These are phyloP conservation scores for Auricularia sp. DNA, from an alignment of 768 basidiomycete species.

Conservation along the genomic window DNA sequence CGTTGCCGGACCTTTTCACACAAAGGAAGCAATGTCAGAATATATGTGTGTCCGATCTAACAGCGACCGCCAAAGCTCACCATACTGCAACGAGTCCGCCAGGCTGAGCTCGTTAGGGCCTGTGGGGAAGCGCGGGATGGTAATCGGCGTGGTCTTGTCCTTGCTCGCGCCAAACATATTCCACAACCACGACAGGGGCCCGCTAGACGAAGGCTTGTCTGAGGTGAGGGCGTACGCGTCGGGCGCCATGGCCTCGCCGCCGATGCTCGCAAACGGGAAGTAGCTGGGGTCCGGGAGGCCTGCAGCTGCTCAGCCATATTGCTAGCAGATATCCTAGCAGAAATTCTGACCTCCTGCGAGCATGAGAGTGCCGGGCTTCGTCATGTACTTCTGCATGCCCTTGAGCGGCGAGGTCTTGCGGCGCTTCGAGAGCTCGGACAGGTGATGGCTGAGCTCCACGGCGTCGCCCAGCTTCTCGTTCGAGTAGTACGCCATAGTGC, in stretches of 20 bases:
- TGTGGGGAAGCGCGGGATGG: conserved; percentile 52
- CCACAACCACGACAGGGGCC: conserved; percentile 48
- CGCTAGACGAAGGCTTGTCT: conserved; percentile 17
- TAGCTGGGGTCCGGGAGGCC: conserved; percentile 58
- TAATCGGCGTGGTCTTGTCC: conserved; percentile 38
- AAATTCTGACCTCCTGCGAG: conserved; percentile 56
- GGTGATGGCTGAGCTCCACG: conserved; percentile 63
- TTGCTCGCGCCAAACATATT: conserved; percentile 35
- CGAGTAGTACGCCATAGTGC: neutral
- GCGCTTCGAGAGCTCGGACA: conserved; percentile 45
- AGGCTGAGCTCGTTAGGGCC: conserved; percentile 45
- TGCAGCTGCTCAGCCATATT: conserved; percentile 15
- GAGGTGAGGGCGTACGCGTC: conserved; percentile 39
- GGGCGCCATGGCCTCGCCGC: conserved; percentile 40
- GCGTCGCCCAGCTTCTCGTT: conserved; percentile 29
- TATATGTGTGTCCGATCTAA: neutral
- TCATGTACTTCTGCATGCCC: conserved; percentile 50
- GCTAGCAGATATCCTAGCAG: conserved; percentile 2
- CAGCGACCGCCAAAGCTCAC: conserved; percentile 16
- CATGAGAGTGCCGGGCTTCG: conserved; percentile 41
- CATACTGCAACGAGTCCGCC: conserved; percentile 61
- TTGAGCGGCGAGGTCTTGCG: conserved; percentile 53
- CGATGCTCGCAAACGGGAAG: conserved; percentile 59
- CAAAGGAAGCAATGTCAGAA: neutral
- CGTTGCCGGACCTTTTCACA: conserved; percentile 24